Percentiles rank a stretch among this genome's conserved stretches.
Conservation (phyloP, 2,329 filamentous ascomycete species). For the Apiospora rasikravindrae region DNA sequence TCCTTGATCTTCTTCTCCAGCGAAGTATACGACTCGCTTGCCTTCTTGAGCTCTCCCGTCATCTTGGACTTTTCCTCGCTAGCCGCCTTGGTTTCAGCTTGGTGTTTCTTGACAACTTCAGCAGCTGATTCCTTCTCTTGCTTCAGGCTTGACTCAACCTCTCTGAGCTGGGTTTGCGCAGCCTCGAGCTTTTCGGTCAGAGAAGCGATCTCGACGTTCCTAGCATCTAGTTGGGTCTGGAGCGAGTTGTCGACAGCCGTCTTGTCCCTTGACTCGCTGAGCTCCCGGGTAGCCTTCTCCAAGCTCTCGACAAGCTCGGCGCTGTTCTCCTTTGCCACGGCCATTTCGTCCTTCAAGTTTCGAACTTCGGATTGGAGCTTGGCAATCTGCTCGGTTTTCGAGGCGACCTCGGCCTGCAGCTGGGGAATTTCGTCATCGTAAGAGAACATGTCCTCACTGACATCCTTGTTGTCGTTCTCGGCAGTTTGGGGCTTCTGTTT, state of each 20-base stretch:
- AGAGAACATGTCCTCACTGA: constrained; percentile 82
- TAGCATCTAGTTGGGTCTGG: constrained; percentile 55
- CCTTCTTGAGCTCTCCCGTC: constrained; percentile 44
- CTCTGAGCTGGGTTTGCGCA: constrained; percentile 50
- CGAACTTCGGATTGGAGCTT: constrained; percentile 72
- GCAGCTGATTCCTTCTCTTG: constrained; percentile 33
- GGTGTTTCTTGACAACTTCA: constrained; percentile 31
- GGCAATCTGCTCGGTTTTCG: constrained; percentile 73
- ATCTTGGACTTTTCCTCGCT: constrained; percentile 31
- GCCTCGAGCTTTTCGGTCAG: constrained; percentile 55
- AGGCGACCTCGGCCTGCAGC: constrained; percentile 75
- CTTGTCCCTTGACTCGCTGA: constrained; percentile 54
- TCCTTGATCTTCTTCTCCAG: constrained; percentile 40
- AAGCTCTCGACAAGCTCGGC: constrained; percentile 69
- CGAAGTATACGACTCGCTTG: constrained; percentile 39
- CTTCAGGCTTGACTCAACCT: constrained; percentile 46
- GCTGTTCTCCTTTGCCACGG: constrained; percentile 72
- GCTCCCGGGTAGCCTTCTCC: constrained; percentile 69
- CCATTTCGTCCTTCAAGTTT: constrained; percentile 71
- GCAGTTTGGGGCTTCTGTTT: constrained; percentile 47
- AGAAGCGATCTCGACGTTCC: constrained; percentile 53
- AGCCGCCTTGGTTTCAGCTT: constrained; percentile 35
- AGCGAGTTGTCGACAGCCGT: constrained; percentile 48
- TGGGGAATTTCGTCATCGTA: constrained; percentile 87
- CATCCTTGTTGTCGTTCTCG: constrained; percentile 42